phyloP scores from a whole-genome alignment of 345 rosid species.

The Sisymbrium irio region DNA sequence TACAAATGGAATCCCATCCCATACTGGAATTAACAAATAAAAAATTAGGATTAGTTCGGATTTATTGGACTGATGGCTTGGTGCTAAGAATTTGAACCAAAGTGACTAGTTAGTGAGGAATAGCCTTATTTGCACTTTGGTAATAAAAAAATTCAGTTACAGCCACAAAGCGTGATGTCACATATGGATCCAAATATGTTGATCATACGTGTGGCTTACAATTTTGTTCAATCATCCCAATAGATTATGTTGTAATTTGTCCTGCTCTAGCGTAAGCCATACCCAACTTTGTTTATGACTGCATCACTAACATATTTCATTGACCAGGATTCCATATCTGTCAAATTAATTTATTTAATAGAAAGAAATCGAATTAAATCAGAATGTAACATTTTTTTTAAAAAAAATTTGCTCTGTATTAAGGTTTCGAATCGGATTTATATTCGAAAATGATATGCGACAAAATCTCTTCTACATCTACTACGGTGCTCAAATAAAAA shows the following conservation, averaged over 20 bases:
- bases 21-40: not conserved
- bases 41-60: not conserved
- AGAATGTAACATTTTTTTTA: not conserved
- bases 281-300: too few species aligned
- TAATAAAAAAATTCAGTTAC: not conserved
- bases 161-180: not conserved
- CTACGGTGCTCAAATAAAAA: slow-evolving; percentile 2
- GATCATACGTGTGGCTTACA: too few species aligned
- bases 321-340: not conserved
- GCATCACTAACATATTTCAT: not conserved
- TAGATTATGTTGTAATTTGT: too few species aligned
- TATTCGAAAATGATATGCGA: not conserved
- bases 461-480: not conserved
- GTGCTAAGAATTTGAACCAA: not conserved
- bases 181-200: not conserved
- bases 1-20: slow-evolving; percentile 4
- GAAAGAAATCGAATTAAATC: not conserved
- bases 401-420: not conserved
- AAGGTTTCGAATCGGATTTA: not conserved
- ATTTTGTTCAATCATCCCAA: too few species aligned
- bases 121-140: not conserved
- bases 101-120: not conserved
- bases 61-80: not conserved
- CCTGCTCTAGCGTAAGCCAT: too few species aligned
- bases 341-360: not conserved